These are phyloP conservation scores for Neurospora discreta DNA, from an alignment of 495 filamentous ascomycete species.

Conservation along the genomic window DNA sequence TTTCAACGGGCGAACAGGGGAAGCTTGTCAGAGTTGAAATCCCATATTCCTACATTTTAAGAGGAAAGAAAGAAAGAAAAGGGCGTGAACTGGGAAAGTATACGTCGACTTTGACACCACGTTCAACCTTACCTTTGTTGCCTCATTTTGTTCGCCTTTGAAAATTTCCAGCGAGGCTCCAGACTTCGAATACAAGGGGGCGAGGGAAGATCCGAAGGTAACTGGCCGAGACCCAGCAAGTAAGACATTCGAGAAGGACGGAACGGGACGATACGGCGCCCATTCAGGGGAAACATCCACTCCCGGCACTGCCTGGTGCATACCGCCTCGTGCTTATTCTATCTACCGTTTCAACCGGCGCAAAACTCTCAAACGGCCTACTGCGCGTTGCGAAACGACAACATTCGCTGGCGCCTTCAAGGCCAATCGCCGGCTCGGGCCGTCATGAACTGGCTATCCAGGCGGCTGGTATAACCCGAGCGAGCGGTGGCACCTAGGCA, in stretches of 20 bases:
- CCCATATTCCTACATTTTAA: background rate
- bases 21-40: background rate
- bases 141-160: background rate
- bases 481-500: background rate
- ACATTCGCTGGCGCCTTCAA: background rate
- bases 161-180: background rate
- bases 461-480: constrained; percentile 8
- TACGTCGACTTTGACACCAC: background rate
- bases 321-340: background rate
- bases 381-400: background rate
- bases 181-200: background rate
- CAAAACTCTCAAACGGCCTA: constrained; percentile 1
- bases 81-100: background rate
- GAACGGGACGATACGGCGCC: background rate
- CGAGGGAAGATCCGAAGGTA: background rate
- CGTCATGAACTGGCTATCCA: constrained; percentile 24
- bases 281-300: background rate
- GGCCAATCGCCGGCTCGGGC: constrained; percentile 1
- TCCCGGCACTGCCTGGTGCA: background rate
- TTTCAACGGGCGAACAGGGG: background rate
- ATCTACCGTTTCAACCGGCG: background rate
- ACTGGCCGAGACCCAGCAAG: background rate
- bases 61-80: background rate
- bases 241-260: background rate
- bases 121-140: background rate